These are phyloP conservation scores for Cordyceps farinosa DNA, from an alignment of 2,329 filamentous ascomycete genomes.

Conservation along the genomic window DNA sequence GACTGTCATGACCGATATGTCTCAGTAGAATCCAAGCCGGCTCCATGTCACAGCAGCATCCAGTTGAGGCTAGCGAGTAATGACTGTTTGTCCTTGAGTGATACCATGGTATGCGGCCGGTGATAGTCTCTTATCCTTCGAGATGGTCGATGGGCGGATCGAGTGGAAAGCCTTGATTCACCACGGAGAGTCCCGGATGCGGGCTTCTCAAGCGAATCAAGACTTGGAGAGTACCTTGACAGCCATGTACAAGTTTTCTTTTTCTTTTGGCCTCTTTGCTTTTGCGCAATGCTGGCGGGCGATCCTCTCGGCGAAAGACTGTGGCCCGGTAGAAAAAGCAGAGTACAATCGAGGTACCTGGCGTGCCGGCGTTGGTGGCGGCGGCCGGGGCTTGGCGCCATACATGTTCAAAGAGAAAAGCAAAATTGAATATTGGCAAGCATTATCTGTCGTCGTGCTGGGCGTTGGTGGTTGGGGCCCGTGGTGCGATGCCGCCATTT, in stretches of 20 bases:
- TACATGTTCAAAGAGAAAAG: not conserved
- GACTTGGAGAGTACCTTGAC: not conserved
- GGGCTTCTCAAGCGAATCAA: not conserved
- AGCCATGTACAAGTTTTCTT: not conserved
- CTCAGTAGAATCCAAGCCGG: not conserved
- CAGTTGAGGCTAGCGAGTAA: not conserved
- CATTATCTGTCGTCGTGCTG: not conserved
- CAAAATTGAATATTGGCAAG: not conserved
- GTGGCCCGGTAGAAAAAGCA: not conserved
- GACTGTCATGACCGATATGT: not conserved
- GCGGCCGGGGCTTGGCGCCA: not conserved
- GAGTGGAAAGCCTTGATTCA: not conserved
- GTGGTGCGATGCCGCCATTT: not conserved
- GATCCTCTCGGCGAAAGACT: slow-evolving; percentile 42
- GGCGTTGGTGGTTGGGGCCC: not conserved
- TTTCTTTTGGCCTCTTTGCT: slow-evolving; percentile 28
- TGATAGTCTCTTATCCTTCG: not conserved
- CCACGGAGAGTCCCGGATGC: not conserved
- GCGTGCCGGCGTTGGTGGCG: not conserved
- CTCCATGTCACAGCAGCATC: not conserved
- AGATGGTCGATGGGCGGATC: not conserved
- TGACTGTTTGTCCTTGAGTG: not conserved
- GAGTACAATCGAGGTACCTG: slow-evolving; percentile 4
- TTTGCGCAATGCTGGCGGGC: slow-evolving; percentile 48
- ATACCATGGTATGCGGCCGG: not conserved